Base-by-base conservation (phyloP, 805 yeast genomes). In the Peterozyma xylosa region DNA sequence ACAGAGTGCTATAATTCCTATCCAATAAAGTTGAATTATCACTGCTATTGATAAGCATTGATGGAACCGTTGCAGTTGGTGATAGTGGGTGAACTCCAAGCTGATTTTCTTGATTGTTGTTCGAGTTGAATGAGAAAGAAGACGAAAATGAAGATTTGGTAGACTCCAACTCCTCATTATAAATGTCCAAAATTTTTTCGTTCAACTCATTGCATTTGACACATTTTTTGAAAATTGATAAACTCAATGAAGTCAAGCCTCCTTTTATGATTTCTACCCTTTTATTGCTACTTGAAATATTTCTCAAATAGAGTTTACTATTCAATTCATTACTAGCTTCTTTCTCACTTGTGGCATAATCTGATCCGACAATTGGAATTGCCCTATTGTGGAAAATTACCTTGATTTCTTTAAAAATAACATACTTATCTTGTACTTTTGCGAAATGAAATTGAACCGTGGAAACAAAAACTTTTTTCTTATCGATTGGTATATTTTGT, bases 361-460 rank as follows among this genome's bases (percentile, higher is more conserved):
- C 30, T 9, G 14, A 27, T 17, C 30, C 37, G 37, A 42, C 17
- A 4, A 42, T 33, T 17, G 45, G 41, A 11, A 42, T 33, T 3
- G 39, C 30, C 29, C 50, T 45, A 42, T 53, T 49, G 35, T 54
- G 51, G 45, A 64, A 64, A 17, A 61, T 50, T 3, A 63, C 45
- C 30, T 56, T 59, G 42, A 63, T 45, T 6, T 59, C 55, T 34
- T 60, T 66, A 43, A 53, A 58, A 5, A 63, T 33, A 37, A 60
- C 59, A 38, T 46, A 54, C 30, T 51, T 56, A 33, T 54, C 55
- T 35, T 51, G 50, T 41, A 50, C 50, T 36, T 57, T 60, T 3
- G 57, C 44, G 29, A 59, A 56, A 34, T 59, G 48, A 34, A 58
- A 32, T 47, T 59, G 62, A 21, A 60, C 41, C 33, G 61, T 59